Evolutionary conservation across 495 filamentous ascomycete species (phyloP).

Genomic region (Penicillium canariense): DNA sequence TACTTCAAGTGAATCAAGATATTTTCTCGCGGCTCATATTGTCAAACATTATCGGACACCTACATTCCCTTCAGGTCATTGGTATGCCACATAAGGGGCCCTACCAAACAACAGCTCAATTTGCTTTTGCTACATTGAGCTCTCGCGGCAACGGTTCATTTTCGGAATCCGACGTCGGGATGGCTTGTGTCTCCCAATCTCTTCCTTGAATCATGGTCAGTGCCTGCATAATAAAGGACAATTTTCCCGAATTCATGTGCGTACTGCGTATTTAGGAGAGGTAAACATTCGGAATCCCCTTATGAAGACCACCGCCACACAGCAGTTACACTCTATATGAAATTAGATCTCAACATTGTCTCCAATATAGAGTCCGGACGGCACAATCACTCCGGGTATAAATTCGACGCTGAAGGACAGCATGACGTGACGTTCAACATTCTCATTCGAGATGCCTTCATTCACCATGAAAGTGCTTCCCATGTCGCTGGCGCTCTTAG

Average conservation of each 20-base stretch:
- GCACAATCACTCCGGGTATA: background rate
- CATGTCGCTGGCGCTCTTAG: constrained; percentile 1
- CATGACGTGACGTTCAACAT: background rate
- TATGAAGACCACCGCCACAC: background rate
- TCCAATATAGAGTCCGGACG: background rate
- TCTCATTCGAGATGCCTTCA: background rate
- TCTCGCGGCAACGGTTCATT: background rate
- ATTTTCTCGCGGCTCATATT: too few species aligned
- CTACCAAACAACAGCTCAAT: background rate
- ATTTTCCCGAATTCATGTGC: background rate
- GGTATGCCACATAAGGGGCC: too few species aligned
- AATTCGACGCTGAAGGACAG: background rate
- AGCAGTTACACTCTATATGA: background rate
- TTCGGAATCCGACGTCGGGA: background rate
- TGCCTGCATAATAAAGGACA: background rate
- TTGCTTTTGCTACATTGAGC: background rate
- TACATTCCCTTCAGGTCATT: too few species aligned
- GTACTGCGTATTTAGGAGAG: background rate
- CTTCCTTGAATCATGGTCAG: background rate
- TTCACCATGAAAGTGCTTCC: background rate
- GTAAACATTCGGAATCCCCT: background rate
- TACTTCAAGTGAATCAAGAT: too few species aligned
- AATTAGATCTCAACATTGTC: background rate
- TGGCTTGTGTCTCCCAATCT: constrained; percentile 1
- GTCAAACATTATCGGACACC: too few species aligned